These are phyloP conservation scores for Rhodamnia rubescens DNA, from an alignment of 345 rosid genomes.

Conservation along the genomic window DNA sequence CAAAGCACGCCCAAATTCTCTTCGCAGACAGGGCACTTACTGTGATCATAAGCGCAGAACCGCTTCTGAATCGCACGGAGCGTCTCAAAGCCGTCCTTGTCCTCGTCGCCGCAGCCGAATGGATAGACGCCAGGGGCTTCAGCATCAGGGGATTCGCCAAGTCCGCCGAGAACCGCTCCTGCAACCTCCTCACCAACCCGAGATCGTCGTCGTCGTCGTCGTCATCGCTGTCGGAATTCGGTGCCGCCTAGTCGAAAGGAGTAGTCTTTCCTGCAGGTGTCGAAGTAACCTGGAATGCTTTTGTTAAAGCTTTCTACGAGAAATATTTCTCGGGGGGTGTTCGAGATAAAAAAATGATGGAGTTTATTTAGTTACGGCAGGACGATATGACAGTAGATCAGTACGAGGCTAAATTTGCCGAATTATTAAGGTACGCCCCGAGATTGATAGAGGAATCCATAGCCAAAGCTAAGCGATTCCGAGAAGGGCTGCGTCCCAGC, in stretches of 20 bases:
- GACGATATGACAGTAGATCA: too few species aligned
- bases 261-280: too few species aligned
- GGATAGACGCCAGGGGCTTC: conserved; percentile 21
- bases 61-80: conserved; percentile 62
- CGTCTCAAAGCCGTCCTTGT: conserved; percentile 59
- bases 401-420: too few species aligned
- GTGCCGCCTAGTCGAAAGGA: conserved; percentile 7
- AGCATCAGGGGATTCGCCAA: conserved; percentile 15
- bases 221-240: conserved; percentile 40
- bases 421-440: too few species aligned
- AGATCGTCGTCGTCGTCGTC: conserved; percentile 37
- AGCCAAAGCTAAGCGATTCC: too few species aligned
- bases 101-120: conserved; percentile 26
- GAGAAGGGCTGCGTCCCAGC: too few species aligned
- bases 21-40: conserved; percentile 21
- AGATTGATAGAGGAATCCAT: too few species aligned
- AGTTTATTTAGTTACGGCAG: too few species aligned
- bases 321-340: too few species aligned
- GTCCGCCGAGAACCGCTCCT: conserved; percentile 32
- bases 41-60: conserved; percentile 42
- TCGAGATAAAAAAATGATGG: too few species aligned
- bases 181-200: conserved; percentile 39
- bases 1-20: not conserved
- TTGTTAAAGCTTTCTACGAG: too few species aligned
- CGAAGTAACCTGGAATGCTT: too few species aligned